phyloP scores from a whole-genome alignment of 2,329 filamentous ascomycete species.

The Aspergillus fijiensis region DNA sequence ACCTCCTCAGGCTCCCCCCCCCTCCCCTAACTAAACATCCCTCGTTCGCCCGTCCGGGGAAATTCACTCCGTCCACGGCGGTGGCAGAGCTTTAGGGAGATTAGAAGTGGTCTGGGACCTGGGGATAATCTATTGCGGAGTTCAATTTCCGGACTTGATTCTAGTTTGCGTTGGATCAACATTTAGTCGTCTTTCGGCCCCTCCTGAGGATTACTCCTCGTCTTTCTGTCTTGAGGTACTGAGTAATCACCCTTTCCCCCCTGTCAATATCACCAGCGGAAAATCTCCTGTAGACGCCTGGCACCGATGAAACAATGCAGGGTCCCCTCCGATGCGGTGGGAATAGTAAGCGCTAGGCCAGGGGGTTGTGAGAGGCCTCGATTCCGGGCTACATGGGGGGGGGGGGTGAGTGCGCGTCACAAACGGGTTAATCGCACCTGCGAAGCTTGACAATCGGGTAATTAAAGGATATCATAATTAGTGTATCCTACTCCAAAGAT shows the following conservation, averaged over 20 bases:
- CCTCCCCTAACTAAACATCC: too few species aligned
- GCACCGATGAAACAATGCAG: constrained; percentile 15
- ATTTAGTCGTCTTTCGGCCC: background rate
- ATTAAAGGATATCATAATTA: background rate
- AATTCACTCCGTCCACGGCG: background rate
- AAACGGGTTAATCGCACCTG: background rate
- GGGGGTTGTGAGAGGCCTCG: background rate
- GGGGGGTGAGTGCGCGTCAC: background rate
- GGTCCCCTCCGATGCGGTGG: constrained; percentile 7
- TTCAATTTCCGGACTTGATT: constrained; percentile 17
- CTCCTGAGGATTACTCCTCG: background rate
- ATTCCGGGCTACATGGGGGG: background rate
- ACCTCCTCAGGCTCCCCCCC: background rate
- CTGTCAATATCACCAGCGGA: background rate
- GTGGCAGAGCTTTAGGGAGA: background rate
- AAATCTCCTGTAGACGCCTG: constrained; percentile 1
- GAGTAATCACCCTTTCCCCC: background rate
- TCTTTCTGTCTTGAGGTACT: too few species aligned
- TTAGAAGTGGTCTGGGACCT: constrained; percentile 8
- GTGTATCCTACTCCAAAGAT: background rate
- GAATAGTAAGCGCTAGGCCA: constrained; percentile 9
- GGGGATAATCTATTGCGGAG: constrained; percentile 17
- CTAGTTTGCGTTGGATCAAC: constrained; percentile 4
- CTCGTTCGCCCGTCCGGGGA: background rate
- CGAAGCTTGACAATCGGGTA: constrained; percentile 4